phyloP scores from a whole-genome alignment of 2,329 filamentous ascomycete species.

The Aspergillus sp. region DNA sequence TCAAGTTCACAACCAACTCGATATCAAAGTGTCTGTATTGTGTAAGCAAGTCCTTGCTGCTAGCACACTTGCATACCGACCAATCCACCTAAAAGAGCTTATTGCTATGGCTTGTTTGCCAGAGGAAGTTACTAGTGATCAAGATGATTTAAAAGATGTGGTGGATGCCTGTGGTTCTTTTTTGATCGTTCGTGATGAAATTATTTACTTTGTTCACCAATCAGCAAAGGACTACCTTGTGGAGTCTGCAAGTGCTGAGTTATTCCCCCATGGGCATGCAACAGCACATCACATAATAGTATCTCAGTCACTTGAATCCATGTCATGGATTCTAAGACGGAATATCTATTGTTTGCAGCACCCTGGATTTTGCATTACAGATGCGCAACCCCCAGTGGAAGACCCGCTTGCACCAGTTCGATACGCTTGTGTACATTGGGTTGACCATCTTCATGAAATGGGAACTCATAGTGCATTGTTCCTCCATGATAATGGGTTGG shows the following conservation, averaged over 20 bases:
- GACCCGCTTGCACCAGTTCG: background rate
- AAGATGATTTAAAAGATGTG: background rate
- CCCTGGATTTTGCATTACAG: background rate
- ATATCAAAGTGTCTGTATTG: background rate
- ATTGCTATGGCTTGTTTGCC: background rate
- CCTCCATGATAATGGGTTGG: background rate
- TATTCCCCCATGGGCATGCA: background rate
- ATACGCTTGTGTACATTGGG: background rate
- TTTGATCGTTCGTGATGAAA: slow-evolving; percentile 4
- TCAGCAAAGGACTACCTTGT: slow-evolving; percentile 14
- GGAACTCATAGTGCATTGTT: background rate
- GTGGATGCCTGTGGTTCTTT: slow-evolving; percentile 8
- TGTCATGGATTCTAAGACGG: background rate
- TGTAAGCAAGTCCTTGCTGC: background rate
- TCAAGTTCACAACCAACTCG: background rate
- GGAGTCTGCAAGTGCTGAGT: too few species aligned
- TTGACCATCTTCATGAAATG: background rate
- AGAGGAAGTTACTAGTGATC: background rate
- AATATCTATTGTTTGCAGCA: background rate
- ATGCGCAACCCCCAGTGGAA: background rate
- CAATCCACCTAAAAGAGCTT: background rate
- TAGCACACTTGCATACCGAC: background rate
- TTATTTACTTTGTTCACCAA: slow-evolving; percentile 11
- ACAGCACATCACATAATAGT: background rate
- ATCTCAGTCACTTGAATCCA: background rate